These are phyloP conservation scores for Flaveria trinervia DNA, from an alignment of 129 eudicot species.

Conservation along the genomic window DNA sequence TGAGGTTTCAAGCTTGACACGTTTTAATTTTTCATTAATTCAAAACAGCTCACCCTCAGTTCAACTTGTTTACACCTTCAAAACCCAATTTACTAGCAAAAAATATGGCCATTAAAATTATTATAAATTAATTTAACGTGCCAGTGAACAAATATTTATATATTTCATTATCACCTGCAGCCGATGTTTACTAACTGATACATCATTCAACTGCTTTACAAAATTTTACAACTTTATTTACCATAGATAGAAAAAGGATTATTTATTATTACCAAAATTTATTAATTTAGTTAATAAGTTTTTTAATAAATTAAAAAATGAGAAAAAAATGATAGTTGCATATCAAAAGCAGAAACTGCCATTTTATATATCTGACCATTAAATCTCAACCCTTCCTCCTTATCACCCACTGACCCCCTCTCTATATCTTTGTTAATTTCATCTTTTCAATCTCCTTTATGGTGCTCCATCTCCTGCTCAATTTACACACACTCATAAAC, in stretches of 20 bases:
- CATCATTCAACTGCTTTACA: too few species aligned
- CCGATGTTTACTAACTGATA: neutral
- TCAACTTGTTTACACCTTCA: neutral
- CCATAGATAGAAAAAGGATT: neutral
- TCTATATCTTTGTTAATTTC: constrained; percentile 31
- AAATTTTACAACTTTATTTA: neutral
- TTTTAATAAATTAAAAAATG: neutral
- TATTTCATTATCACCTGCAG: neutral
- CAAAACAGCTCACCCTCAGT: neutral
- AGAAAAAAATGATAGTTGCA: constrained; percentile 31
- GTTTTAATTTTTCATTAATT: neutral
- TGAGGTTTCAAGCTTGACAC: neutral
- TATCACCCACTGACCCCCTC: constrained; percentile 63
- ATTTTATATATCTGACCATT: constrained; percentile 75
- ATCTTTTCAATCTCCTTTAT: constrained; percentile 32
- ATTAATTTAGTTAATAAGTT: neutral
- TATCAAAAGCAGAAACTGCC: constrained; percentile 55
- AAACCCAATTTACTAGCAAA: too few species aligned
- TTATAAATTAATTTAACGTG: neutral
- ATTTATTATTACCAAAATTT: neutral
- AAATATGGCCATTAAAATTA: neutral
- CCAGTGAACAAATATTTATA: neutral
- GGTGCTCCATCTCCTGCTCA: constrained; percentile 29
- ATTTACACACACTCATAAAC: constrained; percentile 31
- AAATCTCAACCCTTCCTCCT: constrained; percentile 99